Conservation (phyloP, 441 rosid genomes). For the Populus trichocarpa region DNA sequence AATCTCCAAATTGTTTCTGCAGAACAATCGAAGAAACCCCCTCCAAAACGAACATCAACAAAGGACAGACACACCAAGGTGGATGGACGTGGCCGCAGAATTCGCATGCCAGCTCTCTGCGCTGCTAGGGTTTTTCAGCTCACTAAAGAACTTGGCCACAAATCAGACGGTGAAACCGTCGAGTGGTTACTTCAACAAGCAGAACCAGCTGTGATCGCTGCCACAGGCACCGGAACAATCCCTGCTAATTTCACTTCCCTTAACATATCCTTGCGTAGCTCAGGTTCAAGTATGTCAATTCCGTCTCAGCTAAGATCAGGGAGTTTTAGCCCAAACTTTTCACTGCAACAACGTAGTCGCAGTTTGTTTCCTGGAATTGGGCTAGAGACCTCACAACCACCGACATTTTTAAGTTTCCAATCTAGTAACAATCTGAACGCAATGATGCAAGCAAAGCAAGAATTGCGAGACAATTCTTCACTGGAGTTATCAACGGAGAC, state of each 20-base stretch:
- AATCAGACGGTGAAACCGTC: constrained; percentile 89
- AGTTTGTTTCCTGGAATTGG: constrained; percentile 59
- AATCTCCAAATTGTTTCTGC: constrained; percentile 29
- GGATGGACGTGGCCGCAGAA: constrained; percentile 90
- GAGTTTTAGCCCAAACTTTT: constrained; percentile 54
- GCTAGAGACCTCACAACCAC: constrained; percentile 48
- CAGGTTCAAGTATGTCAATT: constrained; percentile 82
- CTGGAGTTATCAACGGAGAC: constrained; percentile 44
- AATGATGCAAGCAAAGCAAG: constrained; percentile 66
- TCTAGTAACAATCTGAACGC: constrained; percentile 38
- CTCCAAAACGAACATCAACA: constrained; percentile 78
- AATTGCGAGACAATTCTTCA: constrained; percentile 41
- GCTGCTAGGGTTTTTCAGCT: constrained; percentile 98
- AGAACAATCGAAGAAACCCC: constrained; percentile 51
- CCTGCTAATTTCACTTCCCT: constrained; percentile 94
- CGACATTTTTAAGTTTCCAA: constrained; percentile 75
- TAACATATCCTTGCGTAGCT: constrained; percentile 88
- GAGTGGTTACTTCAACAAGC: constrained; percentile 96
- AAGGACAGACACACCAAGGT: constrained; percentile 95
- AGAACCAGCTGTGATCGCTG: constrained; percentile 88
- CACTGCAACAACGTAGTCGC: constrained; percentile 45
- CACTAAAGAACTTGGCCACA: constrained; percentile 87
- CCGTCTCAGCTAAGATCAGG: constrained; percentile 75
- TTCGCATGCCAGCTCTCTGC: constrained; percentile 96
- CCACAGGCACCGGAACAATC: constrained; percentile 93